Base-by-base conservation (phyloP, 73 alveolate species). In the Paramecium primaurelia region DNA sequence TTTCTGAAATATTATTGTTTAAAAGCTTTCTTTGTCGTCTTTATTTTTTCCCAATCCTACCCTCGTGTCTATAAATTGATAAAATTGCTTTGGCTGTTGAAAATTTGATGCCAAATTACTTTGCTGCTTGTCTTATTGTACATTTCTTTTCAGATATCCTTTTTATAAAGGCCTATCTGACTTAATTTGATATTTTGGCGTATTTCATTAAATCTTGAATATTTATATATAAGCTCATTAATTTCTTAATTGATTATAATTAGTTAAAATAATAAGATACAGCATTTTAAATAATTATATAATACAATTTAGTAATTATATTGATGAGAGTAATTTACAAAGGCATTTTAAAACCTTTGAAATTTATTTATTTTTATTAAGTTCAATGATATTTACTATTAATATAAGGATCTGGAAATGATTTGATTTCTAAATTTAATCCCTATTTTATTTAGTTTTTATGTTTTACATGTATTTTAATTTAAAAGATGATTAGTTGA, bases 1-100 rank as follows among this genome's bases (percentile, higher is more conserved):
- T 54, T 54, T 54, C 69, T 4, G 69, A 54, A 54, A 54, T 54
- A 4, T 1, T 18, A 18, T 18, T 54, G 32, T 18, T 54, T 18
- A 7, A 54, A 54, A 54, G 20, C 9, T 54, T 54, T 54, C 69
- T 54, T 54, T 54, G 69, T 54, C 69, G 6, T 18, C 32, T 54
- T 54, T 54, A 34, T 14, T 54, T 54, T 36, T 87, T 87, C 10
- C 93, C 93, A 2, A 87, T 60, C 51, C 93, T 86, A 1, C 93
- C 93, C n/a, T 87, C 93, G 14, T 87, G 71, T 60, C 64, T 87
- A 58, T 32, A 87, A n/a, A 77, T 60, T 69, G 71, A 20, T 18
- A 87, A 59, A 28, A 87, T 87, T 20, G 93, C 93, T 25, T 87
- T 87, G 14, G 93, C 84, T 12, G 93, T 87, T 11, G 93, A 87